Conservation (phyloP, 768 basidiomycete genomes). For the Lentinula sp. region DNA sequence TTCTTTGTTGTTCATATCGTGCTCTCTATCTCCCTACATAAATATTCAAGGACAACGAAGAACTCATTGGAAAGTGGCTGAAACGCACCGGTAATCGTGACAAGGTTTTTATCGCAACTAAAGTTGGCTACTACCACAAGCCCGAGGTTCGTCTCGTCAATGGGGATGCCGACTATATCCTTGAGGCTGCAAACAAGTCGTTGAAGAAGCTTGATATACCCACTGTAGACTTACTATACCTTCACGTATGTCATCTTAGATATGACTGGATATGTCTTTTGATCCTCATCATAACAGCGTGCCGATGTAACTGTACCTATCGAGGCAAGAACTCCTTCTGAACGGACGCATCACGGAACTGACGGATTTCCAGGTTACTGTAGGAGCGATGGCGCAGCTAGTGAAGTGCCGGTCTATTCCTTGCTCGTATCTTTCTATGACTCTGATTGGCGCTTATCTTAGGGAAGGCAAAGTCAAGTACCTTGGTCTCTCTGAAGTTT, state of each 20-base stretch:
- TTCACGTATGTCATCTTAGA: slow-evolving; percentile 24
- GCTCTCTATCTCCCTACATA: neutral
- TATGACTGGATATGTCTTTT: slow-evolving; percentile 3
- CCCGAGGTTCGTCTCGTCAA: slow-evolving; percentile 7
- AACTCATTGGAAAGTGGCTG: slow-evolving; percentile 39
- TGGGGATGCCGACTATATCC: slow-evolving; percentile 33
- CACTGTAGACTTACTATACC: slow-evolving; percentile 39
- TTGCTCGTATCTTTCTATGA: neutral
- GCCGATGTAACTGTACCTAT: slow-evolving; percentile 28
- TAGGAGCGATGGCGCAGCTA: slow-evolving; percentile 44
- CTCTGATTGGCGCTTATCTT: neutral
- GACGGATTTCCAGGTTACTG: slow-evolving; percentile 22
- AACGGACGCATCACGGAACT: neutral
- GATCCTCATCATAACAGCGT: neutral
- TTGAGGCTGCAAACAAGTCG: slow-evolving; percentile 28
- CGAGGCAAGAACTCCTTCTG: slow-evolving; percentile 26
- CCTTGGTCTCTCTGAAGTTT: slow-evolving; percentile 49
- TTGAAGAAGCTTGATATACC: slow-evolving; percentile 35
- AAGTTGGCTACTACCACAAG: slow-evolving; percentile 26
- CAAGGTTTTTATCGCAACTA: slow-evolving; percentile 44
- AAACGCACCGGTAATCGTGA: slow-evolving; percentile 29
- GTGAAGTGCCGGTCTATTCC: slow-evolving; percentile 32
- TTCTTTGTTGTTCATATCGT: too few species aligned
- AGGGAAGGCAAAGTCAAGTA: slow-evolving; percentile 39
- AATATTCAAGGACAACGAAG: slow-evolving; percentile 23